Evolutionary conservation across 768 basidiomycete species (phyloP).

Genomic region (Podaxis sp.): DNA sequence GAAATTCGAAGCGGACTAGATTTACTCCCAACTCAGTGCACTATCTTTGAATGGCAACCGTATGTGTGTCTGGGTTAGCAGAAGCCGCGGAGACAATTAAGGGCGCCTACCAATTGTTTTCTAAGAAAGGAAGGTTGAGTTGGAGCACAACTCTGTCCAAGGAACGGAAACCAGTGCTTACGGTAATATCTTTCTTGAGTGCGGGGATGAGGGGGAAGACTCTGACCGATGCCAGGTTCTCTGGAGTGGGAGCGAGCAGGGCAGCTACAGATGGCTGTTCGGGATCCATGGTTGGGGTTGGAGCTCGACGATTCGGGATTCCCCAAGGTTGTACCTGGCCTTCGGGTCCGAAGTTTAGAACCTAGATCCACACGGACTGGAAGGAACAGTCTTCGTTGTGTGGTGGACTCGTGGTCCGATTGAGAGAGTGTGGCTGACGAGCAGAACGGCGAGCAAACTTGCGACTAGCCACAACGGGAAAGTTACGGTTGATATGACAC

Average conservation of each 20-base stretch:
- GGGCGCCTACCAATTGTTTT: slow-evolving; percentile 42
- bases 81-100: slow-evolving; percentile 8
- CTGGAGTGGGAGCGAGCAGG: slow-evolving; percentile 55
- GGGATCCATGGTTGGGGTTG: slow-evolving; percentile 35
- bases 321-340: not conserved
- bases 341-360: no score
- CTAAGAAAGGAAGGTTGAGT: slow-evolving; percentile 31
- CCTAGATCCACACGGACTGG: no score
- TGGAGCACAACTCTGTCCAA: slow-evolving; percentile 1
- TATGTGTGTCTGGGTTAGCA: slow-evolving; percentile 18
- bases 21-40: slow-evolving; percentile 80
- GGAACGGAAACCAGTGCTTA: slow-evolving; percentile 32
- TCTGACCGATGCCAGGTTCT: slow-evolving; percentile 58
- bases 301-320: not conserved
- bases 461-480: not conserved
- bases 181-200: slow-evolving; percentile 67
- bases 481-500: not conserved
- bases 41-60: slow-evolving; percentile 45
- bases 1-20: slow-evolving; percentile 19
- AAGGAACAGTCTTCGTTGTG: no score
- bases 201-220: slow-evolving; percentile 83
- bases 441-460: not conserved
- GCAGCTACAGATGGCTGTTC: slow-evolving; percentile 35
- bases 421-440: not conserved
- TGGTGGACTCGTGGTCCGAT: not conserved